Base-by-base conservation (phyloP, 2,329 filamentous ascomycete species). In the Delphinella strobiligena region DNA sequence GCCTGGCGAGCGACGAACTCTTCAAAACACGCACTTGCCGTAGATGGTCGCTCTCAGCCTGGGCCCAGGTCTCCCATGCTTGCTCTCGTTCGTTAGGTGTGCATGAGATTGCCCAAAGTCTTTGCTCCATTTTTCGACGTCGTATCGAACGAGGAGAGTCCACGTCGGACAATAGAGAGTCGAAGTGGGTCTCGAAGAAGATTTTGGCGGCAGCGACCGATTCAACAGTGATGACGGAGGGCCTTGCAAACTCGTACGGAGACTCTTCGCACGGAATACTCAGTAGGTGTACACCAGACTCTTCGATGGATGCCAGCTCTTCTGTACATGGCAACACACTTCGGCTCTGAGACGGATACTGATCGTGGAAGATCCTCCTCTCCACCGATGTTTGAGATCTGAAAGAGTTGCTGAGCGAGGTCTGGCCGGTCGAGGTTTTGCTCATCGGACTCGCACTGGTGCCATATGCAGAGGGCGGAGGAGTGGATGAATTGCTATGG, bases 151-250 rank as follows among this genome's bases (percentile, higher is more conserved):
- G 74, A 39, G 77, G 68, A 3, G 71, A 73, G 2, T 64, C 63
- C 2, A 54, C 40, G 18, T 66, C 66, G 4, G 64, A 61, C 2
- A 85, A 65, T 5, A 86, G 58, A n/a, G 76, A 66, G 49, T 88
- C 80, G 63, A 83, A 95, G 51, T 88, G 75, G 0, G 78, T 85
- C 58, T 96, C 91, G 8, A 96, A 71, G 51, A 78, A 93, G 15
- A 93, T 75, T 57, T 93, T 95, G 32, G 85, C 81, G 0, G 84
- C 80, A 0, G 86, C 78, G 2, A 80, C 75, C 44, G 74, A 77
- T 61, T 96, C 89, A 0, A 86, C 80, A 0, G 87, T 93, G 9
- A 55, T 45, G 16, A 69, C 46, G 2, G 64, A 16, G n/a, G 36
- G 34, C 10, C 5, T 37, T 5, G 35, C 12, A 11, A 18, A 15